Evolutionary conservation across 2,329 filamentous ascomycete genomes (phyloP), one percentile per base, ranked within the genome.

Genomic region (Rasamsonia emersonii): DNA sequence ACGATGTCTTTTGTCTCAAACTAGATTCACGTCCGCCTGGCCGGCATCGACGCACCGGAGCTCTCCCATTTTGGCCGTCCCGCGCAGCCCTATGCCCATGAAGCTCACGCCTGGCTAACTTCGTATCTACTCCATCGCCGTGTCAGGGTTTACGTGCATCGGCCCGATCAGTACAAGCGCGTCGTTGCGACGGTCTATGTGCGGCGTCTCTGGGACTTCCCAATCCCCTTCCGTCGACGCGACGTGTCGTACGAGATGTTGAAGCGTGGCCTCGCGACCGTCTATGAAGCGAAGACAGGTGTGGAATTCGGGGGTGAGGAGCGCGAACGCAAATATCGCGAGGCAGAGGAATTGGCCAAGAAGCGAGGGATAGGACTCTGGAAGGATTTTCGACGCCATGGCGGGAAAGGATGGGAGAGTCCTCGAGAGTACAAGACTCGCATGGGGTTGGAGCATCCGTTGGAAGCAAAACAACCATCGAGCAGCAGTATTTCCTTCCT

Each of bases 181-280:
- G 77, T 93, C 4, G 86, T 98, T 2, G 86, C 81, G 10, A 91
- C 84, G 1, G 89, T 89, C 1, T 84, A 76, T 48, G 75, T 89
- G 18, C 73, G 85, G 28, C 72, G 69, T 35, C 51, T 45, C 20
- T 43, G 57, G 23, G 56, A 60, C 29, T 57, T 60, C 24, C 56
- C 56, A 5, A 37, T 47, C 14, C 57, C 56, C 4, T 53, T 61
- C 26, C 68, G 84, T 38, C 77, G 77, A 44, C 74, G 73, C 36
- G 88, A 98, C 56, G 82, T 98, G 4, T 86, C 89, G 3, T 63
- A 88, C 39, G 82, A 93, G 57, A 93, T 98, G 88, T 62, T 98
- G 40, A 83, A 77, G 61, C 70, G 65, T 14, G 91, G 91, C 0
- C 62, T 93, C 41, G 91, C 89, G 24, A 94, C 86, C 2, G 81